Evolutionary conservation across 1,284 basidiomycete species (phyloP), one percentile per base, ranked within the genome.

Genomic region (Cystobasidium slooffiae): DNA sequence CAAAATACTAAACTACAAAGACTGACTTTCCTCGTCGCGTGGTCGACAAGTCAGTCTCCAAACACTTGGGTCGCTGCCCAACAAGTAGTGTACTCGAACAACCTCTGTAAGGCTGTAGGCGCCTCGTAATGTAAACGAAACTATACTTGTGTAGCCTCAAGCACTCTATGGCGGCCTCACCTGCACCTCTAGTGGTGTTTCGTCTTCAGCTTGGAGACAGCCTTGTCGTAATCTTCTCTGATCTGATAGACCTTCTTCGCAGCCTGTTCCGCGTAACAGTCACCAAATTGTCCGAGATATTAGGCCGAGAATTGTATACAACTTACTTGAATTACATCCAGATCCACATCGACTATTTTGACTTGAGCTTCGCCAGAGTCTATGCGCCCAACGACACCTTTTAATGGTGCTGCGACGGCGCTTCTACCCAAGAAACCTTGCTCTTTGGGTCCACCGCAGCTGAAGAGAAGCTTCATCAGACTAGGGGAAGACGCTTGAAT

Each of bases 211-310:
- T 16, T 44, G 39, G 14, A n/a, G 8, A 53, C 51, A 22, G 59
- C 58, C 31, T 41, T 52, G 12, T 44, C 31, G 43, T 72, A 72
- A 56, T 78, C 79, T 20, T 72, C 66, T 43, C 70, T 22, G 18
- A 79, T 75, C 2, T 78, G 78, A 39, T 79, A 79, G 5, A 78
- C 78, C 18, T 70, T 55, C 31, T 76, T 68, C 5, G 78, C 78
- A 55, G 78, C 78, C 78, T 79, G 73, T 14, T 8, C 49, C 18
- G 4, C 3, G 39, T 6, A 12, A 6, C 37, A 31, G 1, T 52
- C 18, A 8, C 24, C 16, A 16, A 7, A 6, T 3, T 16, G 18
- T 49, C 46, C 14, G 9, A 49, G 16, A n/a, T 20, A 69, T 64
- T 24, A 46, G n/a, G 10, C 46, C 6, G n/a, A 8, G 8, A 37